Conservation (phyloP, 192 early-diverging fungal species). For the Coemansia sp. region DNA sequence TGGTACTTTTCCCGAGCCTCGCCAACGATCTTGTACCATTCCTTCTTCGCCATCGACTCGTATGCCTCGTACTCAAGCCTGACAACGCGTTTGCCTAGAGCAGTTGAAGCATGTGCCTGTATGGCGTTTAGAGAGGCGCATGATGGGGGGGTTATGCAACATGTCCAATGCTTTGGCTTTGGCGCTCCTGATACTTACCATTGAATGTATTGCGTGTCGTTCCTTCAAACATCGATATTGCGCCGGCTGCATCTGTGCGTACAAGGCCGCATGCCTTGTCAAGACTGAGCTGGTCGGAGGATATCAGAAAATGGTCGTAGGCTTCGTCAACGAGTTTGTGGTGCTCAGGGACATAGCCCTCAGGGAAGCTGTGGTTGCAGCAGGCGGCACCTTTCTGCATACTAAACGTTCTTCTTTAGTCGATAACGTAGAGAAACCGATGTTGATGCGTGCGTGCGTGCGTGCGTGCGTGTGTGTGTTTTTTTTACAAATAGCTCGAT, state of each 20-base stretch:
- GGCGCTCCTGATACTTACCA: slow-evolving; percentile 47
- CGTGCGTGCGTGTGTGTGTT: background rate
- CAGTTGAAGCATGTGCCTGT: background rate
- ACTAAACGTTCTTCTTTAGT: background rate
- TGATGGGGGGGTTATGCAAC: background rate
- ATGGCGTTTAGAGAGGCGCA: background rate
- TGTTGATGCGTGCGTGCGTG: background rate
- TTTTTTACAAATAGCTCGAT: background rate
- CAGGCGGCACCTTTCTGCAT: slow-evolving; percentile 25
- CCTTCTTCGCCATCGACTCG: slow-evolving; percentile 80
- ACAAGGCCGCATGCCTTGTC: slow-evolving; percentile 67
- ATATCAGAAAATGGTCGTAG: slow-evolving; percentile 58
- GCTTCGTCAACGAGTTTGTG: slow-evolving; percentile 21
- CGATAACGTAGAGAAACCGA: too few relatives aligned
- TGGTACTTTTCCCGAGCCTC: slow-evolving; percentile 67
- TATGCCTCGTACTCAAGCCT: slow-evolving; percentile 87
- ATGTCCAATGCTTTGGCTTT: background rate
- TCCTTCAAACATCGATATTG: slow-evolving; percentile 85
- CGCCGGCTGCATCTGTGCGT: slow-evolving; percentile 73
- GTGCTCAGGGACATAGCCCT: slow-evolving; percentile 40
- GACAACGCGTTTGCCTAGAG: slow-evolving; percentile 66
- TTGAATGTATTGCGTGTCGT: slow-evolving; percentile 85
- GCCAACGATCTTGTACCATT: slow-evolving; percentile 63
- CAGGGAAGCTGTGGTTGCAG: slow-evolving; percentile 39
- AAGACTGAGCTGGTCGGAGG: slow-evolving; percentile 60